Evolutionary conservation across 805 yeast species (phyloP).

Genomic region (Schizosaccharomyces japonicus): DNA sequence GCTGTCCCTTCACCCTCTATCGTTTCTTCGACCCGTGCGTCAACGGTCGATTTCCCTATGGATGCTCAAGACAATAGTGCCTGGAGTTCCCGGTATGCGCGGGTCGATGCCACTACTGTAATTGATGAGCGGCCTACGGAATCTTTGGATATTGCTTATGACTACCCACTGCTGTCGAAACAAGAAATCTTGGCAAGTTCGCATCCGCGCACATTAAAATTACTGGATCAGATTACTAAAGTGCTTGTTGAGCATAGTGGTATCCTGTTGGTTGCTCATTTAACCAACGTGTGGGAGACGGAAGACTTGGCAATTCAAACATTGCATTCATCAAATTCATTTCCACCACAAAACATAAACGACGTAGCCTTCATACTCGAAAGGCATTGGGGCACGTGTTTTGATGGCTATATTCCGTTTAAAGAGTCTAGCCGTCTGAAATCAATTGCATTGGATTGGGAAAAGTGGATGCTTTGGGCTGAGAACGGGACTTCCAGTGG

Average conservation of each 20-base stretch:
- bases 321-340: not conserved
- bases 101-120: not conserved
- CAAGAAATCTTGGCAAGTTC: not conserved
- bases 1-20: not conserved
- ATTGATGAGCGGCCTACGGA: not conserved
- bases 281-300: not conserved
- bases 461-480: not conserved
- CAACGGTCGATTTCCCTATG: not conserved
- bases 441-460: not conserved
- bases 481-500: not conserved
- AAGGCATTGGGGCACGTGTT: not conserved
- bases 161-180: not conserved
- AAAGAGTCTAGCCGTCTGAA: not conserved
- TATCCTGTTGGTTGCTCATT: not conserved
- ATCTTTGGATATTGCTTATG: not conserved
- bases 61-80: not conserved
- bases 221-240: not conserved
- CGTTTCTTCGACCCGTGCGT: not conserved
- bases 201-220: not conserved
- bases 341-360: not conserved
- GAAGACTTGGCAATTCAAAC: not conserved
- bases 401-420: not conserved
- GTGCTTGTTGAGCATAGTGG: not conserved
- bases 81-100: conserved; percentile 1
- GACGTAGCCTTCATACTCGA: not conserved